Evolutionary conservation across 2,329 filamentous ascomycete genomes (phyloP), one percentile per base, ranked within the genome.

Genomic region (Colletotrichum musae): DNA sequence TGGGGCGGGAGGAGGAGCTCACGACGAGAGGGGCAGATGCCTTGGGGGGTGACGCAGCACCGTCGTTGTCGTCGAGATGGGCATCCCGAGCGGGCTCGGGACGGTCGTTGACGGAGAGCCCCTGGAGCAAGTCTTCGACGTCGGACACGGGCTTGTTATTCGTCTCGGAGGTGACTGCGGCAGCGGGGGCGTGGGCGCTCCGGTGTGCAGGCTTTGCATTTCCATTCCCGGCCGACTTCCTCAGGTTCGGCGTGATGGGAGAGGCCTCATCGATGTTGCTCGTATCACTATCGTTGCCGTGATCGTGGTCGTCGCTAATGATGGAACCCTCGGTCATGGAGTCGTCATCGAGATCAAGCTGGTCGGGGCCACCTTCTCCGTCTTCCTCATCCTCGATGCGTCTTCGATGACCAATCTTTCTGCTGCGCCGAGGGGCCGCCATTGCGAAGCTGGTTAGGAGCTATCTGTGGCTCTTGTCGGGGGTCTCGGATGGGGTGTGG

Each of bases 311-410:
- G 70, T 92, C 90, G 76, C 86, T 90, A 68, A 83, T 82, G 73
- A 89, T 80, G 66, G 90, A 92, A 72, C 87, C 89, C 69, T 92
- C 90, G 72, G 87, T 90, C 73, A 90, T 79, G 59, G 90, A 92
- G 77, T 92, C 90, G 73, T 92, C 89, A 73, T 91, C 89, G 47
- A 88, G 78, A 57, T 91, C 89, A 67, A 86, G 81, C 61, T 83
- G 81, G 69, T 88, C 87, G 59, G 80, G 83, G 70, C 84, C 86
- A 72, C 83, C 87, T 72, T 93, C 91, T 73, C 93, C 91, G 75
- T 93, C 91, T 74, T 87, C 91, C 77, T 93, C 91, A 75, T 93
- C 91, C 79, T 91, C 90, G 73, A 90, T 86, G 74, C 91, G 88
- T 78, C 91, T 89, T 76, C 91, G 88, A 74, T 89, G 89, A 77